Conservation (phyloP, 139 green algal species). For the Chlamydomonas eustigma region DNA sequence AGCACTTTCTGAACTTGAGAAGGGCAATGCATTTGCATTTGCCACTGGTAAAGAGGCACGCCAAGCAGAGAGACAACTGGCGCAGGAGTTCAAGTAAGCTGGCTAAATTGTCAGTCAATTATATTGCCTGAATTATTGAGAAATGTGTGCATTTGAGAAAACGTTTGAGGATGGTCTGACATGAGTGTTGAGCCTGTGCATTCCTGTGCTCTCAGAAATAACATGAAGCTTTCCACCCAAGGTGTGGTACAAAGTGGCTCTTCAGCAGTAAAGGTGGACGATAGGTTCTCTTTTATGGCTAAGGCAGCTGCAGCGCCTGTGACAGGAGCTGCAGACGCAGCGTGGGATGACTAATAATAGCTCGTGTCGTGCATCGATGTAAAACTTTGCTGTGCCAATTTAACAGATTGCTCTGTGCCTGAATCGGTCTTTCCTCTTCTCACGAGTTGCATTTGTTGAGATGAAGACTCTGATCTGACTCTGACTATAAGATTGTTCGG, state of each 20-base stretch:
- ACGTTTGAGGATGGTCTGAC: too few relatives aligned
- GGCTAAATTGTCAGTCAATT: too few relatives aligned
- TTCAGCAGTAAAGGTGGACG: conserved; percentile 62
- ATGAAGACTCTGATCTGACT: too few relatives aligned
- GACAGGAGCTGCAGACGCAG: conserved; percentile 56
- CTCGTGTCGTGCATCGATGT: too few relatives aligned
- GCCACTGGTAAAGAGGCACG: conserved; percentile 74
- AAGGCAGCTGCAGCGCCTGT: conserved; percentile 20
- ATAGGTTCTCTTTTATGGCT: conserved; percentile 63
- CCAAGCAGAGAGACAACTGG: conserved; percentile 58
- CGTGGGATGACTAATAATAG: conserved; percentile 46
- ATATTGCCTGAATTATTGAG: too few relatives aligned
- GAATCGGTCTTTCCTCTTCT: too few relatives aligned
- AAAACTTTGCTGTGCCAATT: too few relatives aligned
- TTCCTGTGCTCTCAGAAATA: background rate
- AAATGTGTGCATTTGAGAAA: too few relatives aligned
- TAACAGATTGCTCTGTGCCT: too few relatives aligned
- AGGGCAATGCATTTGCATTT: conserved; percentile 78
- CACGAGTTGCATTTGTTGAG: too few relatives aligned
- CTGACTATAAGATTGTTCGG: too few relatives aligned
- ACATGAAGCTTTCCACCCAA: conserved; percentile 22
- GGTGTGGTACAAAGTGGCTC: conserved; percentile 35
- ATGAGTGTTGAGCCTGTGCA: background rate
- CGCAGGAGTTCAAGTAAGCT: conserved; percentile 43
- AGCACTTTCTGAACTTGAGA: conserved; percentile 68